These are phyloP conservation scores for Schizosaccharomyces cryophilus DNA, from an alignment of 805 yeast species.

Conservation along the genomic window DNA sequence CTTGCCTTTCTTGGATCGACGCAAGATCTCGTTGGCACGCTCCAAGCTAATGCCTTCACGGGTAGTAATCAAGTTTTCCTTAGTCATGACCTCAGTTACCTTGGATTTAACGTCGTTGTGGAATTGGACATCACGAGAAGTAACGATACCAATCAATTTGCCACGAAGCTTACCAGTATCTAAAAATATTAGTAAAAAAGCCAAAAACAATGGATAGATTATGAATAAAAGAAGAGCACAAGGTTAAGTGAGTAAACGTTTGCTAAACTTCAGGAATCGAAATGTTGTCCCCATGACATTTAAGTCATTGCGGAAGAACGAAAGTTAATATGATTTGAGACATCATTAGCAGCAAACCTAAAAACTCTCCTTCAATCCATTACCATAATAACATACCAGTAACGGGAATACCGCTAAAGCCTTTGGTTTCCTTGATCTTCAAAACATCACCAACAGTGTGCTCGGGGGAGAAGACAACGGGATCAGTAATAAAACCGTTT, in stretches of 20 bases:
- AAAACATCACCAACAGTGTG: constrained; percentile 62
- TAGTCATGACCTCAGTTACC: constrained; percentile 71
- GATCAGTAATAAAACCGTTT: constrained; percentile 91
- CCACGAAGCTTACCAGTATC: constrained; percentile 72
- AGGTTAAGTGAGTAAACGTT: no score
- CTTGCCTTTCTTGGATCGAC: constrained; percentile 90
- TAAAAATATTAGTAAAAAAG: constrained; percentile 11
- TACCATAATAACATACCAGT: constrained; percentile 57
- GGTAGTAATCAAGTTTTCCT: constrained; percentile 53
- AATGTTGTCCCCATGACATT: constrained; percentile 79
- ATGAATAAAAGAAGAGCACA: background rate
- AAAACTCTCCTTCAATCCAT: background rate
- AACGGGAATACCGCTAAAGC: constrained; percentile 96
- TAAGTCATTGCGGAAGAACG: constrained; percentile 47
- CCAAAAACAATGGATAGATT: background rate
- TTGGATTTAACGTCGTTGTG: constrained; percentile 41
- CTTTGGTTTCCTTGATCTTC: constrained; percentile 41
- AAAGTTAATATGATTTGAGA: constrained; percentile 44
- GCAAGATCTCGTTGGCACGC: constrained; percentile 75
- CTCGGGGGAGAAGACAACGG: constrained; percentile 58
- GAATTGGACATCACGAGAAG: constrained; percentile 93
- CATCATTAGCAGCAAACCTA: constrained; percentile 8
- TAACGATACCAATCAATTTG: constrained; percentile 79
- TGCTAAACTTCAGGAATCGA: constrained; percentile 5
- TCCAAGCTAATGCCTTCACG: constrained; percentile 53